A percentile compares a stretch with the other conserved stretches of the same genome.
Conservation (phyloP, 129 eudicot species). For the Dittrichia graveolens region DNA sequence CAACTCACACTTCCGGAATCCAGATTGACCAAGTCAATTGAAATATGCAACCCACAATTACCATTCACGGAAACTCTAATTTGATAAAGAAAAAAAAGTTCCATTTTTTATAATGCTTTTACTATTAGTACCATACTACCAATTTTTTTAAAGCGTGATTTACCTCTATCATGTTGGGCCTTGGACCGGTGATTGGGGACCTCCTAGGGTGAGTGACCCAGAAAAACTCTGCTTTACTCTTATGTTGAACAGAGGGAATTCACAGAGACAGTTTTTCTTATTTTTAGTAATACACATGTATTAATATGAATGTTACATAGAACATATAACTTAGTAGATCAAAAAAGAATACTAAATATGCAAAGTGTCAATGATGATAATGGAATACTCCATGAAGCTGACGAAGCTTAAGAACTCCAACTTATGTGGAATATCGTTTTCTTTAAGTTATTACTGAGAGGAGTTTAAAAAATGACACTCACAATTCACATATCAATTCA, state of each 20-base stretch:
- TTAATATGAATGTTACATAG: not conserved
- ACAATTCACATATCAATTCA: not conserved
- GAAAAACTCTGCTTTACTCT: not conserved
- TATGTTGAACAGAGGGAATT: not conserved
- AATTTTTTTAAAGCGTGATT: too few relatives aligned
- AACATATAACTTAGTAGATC: not conserved
- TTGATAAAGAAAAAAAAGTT: too few relatives aligned
- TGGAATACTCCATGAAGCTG: not conserved
- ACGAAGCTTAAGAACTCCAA: not conserved
- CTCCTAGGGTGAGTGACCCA: not conserved
- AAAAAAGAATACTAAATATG: not conserved
- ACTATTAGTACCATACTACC: too few relatives aligned
- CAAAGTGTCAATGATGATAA: slow-evolving; percentile 1
- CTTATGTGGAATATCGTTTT: not conserved
- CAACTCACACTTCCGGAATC: too few relatives aligned
- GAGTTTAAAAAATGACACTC: not conserved
- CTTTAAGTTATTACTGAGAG: slow-evolving; percentile 4
- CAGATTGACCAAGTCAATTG: too few relatives aligned
- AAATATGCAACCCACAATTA: too few relatives aligned
- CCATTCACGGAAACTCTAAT: too few relatives aligned
- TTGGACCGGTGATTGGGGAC: too few relatives aligned
- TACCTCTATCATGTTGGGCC: too few relatives aligned
- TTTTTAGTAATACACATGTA: not conserved
- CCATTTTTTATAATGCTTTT: too few relatives aligned
- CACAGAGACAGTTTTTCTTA: not conserved